Conservation (phyloP, 352 stramenopile species). For the Aphanomyces stellatus region DNA sequence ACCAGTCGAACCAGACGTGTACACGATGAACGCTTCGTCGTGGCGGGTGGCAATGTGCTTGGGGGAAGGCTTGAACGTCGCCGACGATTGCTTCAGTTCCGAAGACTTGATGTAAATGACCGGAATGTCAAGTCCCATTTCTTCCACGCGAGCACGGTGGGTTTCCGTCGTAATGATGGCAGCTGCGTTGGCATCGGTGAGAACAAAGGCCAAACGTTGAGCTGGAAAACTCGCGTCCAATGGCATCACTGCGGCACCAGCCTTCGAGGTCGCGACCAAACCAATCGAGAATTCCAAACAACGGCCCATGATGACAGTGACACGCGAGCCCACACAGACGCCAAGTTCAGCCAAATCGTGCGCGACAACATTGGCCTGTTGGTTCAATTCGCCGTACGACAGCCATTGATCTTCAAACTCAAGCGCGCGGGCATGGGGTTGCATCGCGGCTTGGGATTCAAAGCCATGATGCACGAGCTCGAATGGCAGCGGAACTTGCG, state of each 20-base stretch:
- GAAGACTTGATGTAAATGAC: no score
- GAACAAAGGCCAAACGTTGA: not conserved
- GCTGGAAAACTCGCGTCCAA: not conserved
- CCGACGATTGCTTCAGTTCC: no score
- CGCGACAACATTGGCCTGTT: not conserved
- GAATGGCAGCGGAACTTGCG: not conserved
- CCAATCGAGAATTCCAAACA: not conserved
- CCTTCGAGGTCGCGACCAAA: not conserved
- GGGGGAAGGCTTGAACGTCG: no score
- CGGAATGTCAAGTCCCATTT: no score
- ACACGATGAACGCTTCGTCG: no score
- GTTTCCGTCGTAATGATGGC: no score
- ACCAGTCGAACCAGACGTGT: no score
- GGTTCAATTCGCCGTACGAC: not conserved
- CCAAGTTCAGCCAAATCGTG: not conserved
- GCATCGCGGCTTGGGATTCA: not conserved
- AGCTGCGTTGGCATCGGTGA: not conserved
- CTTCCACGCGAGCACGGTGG: no score
- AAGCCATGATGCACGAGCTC: not conserved
- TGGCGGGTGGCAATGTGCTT: no score
- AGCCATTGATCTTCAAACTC: not conserved
- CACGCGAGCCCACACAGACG: not conserved
- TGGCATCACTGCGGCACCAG: not conserved
- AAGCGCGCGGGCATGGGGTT: not conserved
- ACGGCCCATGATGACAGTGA: not conserved